Base-by-base conservation (phyloP, 495 filamentous ascomycete genomes). In the Aspergillus indologenus region DNA sequence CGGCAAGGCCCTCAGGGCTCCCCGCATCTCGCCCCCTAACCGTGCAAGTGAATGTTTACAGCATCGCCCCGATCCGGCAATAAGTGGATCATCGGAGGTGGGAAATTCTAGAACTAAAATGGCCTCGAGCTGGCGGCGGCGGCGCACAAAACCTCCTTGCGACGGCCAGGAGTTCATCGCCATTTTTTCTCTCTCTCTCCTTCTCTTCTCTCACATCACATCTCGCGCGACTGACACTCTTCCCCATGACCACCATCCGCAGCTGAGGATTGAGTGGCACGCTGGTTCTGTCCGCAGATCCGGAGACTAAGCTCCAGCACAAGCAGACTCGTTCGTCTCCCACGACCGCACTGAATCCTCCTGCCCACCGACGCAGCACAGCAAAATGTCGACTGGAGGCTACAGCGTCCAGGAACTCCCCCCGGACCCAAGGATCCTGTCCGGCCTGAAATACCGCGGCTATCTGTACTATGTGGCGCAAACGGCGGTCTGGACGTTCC, bases 351-450 rank as follows among this genome's bases (percentile, higher is more conserved):
- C n/a, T n/a, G n/a, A n/a, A n/a, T n/a, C n/a, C n/a, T n/a, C n/a
- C n/a, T n/a, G n/a, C n/a, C n/a, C n/a, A n/a, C n/a, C n/a, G n/a
- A n/a, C n/a, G n/a, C n/a, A n/a, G n/a, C n/a, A 1, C 54, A 8
- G 23, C 24, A 47, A 19, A 57, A 63, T 66, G 61, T 45, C 49
- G 45, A 51, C 51, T 50, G 19, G 34, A 34, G 65, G 45, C 43
- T 47, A 62, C 49, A 56, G 68, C 20, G 65, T 71, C 29, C 50
- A 51, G n/a, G 72, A 75, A 45, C 62, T 70, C 9, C 54, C 67
- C 6, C 58, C 63, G 7, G 61, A 68, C 48, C 45, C 53, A 14
- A 63, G 63, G 9, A 53, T 60, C 15, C 26, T 62, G 4, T 31
- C 26, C 3, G 64, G 65, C 12, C 54, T 61, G 26, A 53, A 45